Evolutionary conservation across 768 basidiomycete species (phyloP).

Genomic region (Boletus insuetus): DNA sequence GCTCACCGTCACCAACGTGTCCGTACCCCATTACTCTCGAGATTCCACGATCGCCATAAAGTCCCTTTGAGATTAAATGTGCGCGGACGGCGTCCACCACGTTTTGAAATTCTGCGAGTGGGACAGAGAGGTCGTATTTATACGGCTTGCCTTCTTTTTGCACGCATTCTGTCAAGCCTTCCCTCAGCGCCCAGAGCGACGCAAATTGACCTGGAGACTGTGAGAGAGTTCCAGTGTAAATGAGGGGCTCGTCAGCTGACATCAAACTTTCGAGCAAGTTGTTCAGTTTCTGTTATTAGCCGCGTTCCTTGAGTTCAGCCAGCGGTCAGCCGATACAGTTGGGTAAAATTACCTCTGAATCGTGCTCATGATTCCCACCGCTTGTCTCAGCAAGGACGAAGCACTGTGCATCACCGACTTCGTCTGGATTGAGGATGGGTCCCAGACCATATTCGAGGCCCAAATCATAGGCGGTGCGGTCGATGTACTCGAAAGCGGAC

Average conservation of each 20-base stretch:
- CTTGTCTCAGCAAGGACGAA: constrained; percentile 95
- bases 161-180: constrained; percentile 88
- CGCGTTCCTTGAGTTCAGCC: constrained; percentile 6
- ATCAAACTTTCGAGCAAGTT: constrained; percentile 75
- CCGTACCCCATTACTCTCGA: constrained; percentile 91
- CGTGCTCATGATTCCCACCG: constrained; percentile 89
- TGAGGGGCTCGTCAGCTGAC: constrained; percentile 67
- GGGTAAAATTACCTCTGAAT: constrained; percentile 68
- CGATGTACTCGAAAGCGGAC: constrained; percentile 96
- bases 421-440: constrained; percentile 68
- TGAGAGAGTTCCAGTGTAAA: constrained; percentile 88
- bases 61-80: constrained; percentile 63
- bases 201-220: constrained; percentile 89
- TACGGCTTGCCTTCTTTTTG: constrained; percentile 94
- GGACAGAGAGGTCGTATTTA: constrained; percentile 95
- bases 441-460: constrained; percentile 83
- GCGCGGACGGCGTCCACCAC: constrained; percentile 81
- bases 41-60: constrained; percentile 70
- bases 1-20: constrained; percentile 92
- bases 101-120: constrained; percentile 79
- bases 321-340: constrained; percentile 3
- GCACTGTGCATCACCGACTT: constrained; percentile 75
- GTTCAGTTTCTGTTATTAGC: constrained; percentile 71
- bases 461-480: constrained; percentile 80
- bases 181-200: constrained; percentile 88